phyloP scores from a whole-genome alignment of 176 grass and related monocot species.

The Paspalum vaginatum region DNA sequence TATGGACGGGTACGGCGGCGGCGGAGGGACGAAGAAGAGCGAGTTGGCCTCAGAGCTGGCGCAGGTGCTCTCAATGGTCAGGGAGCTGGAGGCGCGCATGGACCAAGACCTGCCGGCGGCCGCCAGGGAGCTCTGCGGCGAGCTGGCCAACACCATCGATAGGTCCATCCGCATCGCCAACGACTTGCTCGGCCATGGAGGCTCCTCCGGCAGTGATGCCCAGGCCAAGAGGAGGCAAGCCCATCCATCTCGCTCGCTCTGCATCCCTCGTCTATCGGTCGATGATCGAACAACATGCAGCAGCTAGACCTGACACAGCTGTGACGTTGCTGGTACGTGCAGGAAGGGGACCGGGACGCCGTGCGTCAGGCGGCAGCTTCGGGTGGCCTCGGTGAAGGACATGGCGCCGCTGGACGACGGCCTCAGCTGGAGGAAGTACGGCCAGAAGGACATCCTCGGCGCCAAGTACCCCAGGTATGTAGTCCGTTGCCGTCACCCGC shows the following conservation, averaged over 20 bases:
- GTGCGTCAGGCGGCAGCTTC: conserved; percentile 53
- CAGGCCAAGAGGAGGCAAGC: conserved; percentile 62
- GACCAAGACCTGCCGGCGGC: conserved; percentile 2
- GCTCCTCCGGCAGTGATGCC: neutral
- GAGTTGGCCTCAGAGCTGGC: conserved; percentile 63
- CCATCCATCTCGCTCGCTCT: neutral
- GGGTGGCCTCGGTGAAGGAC: conserved; percentile 48
- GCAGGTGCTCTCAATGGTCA: conserved; percentile 51
- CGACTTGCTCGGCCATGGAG: neutral
- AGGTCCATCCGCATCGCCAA: conserved; percentile 59
- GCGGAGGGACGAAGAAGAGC: neutral
- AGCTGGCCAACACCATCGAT: conserved; percentile 50
- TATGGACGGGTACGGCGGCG: conserved; percentile 30
- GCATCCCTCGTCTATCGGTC: neutral
- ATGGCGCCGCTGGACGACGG: conserved; percentile 58
- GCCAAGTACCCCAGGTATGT: conserved; percentile 87
- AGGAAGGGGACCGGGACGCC: conserved; percentile 55
- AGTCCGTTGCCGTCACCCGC: too few relatives aligned
- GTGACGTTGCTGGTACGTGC: neutral
- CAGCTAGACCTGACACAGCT: neutral
- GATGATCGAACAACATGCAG: neutral
- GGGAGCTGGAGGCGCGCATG: conserved; percentile 60
- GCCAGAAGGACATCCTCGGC: conserved; percentile 94
- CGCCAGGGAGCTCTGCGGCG: conserved; percentile 47
- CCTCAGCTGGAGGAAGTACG: conserved; percentile 93